Base-by-base conservation (phyloP, 2,329 filamentous ascomycete species). In the Fusarium guadeloupense region DNA sequence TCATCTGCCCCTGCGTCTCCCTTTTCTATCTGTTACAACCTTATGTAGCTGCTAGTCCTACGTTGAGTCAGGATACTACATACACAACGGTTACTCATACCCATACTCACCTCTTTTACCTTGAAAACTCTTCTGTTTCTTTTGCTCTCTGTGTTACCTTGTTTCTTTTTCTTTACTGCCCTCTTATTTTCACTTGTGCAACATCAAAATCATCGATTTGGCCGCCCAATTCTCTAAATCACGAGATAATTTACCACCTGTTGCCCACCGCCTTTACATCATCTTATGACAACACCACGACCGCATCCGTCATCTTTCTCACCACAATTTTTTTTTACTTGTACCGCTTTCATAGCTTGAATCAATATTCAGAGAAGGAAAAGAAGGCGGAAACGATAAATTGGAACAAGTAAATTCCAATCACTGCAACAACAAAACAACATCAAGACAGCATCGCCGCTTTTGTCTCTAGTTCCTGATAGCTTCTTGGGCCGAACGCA, bases 261-360 rank as follows among this genome's bases (percentile, higher is more conserved):
- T 37, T 40, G 42, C 45, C 62, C 62, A 65, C 62, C 62, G 62
- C 62, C 48, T 56, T 65, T 59, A 28, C 37, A 45, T 26, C 39
- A 21, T 44, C 38, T 43, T 31, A 64, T 37, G 37, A 26, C 33
- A 13, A 30, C 17, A 42, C 41, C 16, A 43, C 38, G 40, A 43
- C 62, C 28, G 61, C 56, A 65, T 50, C n/a, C 61, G 30, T 64
- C 42, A 30, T 39, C 37, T 54, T 30, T 16, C 31, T 34, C 28
- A 41, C 33, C 20, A 16, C 28, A 40, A 23, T 10, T 20, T 49
- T 16, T n/a, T 10, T 35, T 35, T 9, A 12, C 25, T 30, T 19
- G 17, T 17, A 28, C 47, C 39, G 56, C 30, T 44, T 48, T 45
- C 44, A 31, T 42, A 12, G 4, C 17, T 20, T 39, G 16, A 14